A percentile compares a stretch with the other conserved stretches of the same genome.
Conservation (phyloP, 805 yeast species). For the Ogataea trehaloabstinens region DNA sequence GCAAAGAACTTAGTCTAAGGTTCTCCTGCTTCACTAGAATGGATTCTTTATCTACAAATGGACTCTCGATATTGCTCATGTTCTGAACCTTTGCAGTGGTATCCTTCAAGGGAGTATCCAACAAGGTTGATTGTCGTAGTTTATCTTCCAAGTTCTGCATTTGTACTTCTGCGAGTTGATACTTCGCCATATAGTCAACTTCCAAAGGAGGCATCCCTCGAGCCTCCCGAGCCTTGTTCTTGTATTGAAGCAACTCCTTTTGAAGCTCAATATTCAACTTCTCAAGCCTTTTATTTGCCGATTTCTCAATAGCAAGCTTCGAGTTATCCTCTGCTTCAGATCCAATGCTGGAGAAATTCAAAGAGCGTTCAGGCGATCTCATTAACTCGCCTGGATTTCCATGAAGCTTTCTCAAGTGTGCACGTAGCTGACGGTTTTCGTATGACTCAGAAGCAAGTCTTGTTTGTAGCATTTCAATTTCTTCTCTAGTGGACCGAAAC, state of each 20-base stretch:
- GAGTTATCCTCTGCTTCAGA: constrained; percentile 1
- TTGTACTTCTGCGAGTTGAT: constrained; percentile 45
- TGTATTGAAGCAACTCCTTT: constrained; percentile 33
- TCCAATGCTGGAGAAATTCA: neutral
- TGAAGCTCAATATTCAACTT: constrained; percentile 32
- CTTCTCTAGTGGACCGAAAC: constrained; percentile 42
- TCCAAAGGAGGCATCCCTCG: constrained; percentile 36
- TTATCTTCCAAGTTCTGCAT: constrained; percentile 39
- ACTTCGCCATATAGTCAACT: constrained; percentile 42
- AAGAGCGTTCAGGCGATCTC: neutral
- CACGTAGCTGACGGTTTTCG: constrained; percentile 49
- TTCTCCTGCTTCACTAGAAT: constrained; percentile 32
- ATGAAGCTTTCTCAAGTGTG: constrained; percentile 39
- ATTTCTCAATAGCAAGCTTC: constrained; percentile 25
- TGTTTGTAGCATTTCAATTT: constrained; percentile 57
- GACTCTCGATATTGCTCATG: constrained; percentile 11
- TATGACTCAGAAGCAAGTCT: constrained; percentile 64
- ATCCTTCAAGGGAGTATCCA: constrained; percentile 33
- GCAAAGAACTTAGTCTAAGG: constrained; percentile 32
- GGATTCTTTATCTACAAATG: constrained; percentile 21
- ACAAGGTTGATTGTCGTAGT: constrained; percentile 27
- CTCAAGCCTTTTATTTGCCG: constrained; percentile 33
- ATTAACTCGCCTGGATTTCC: constrained; percentile 2
- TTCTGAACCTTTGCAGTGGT: constrained; percentile 16
- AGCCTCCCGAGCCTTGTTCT: constrained; percentile 29